Conservation (phyloP, 2,329 filamentous ascomycete genomes). For the Diaporthe ampelina region DNA sequence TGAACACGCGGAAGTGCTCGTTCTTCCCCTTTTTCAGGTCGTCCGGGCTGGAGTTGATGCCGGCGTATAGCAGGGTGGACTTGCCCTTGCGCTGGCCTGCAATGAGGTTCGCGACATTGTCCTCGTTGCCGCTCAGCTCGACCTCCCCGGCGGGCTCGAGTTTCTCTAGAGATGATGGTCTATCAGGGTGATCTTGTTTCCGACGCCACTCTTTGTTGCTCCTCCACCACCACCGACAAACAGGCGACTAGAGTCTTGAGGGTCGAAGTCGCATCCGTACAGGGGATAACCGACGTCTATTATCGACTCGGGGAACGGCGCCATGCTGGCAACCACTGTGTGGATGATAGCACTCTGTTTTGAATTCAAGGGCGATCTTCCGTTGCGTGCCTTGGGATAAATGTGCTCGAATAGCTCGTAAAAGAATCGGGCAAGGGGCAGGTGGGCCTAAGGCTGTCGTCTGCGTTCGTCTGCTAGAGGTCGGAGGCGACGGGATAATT, state of each 20-base stretch:
- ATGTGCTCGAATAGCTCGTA: neutral
- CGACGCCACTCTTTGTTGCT: conserved; percentile 82
- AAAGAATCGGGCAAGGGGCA: neutral
- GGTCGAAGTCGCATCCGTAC: conserved; percentile 90
- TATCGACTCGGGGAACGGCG: conserved; percentile 65
- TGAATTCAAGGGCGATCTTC: neutral
- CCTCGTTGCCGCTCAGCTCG: conserved; percentile 85
- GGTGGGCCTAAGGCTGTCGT: conserved; percentile 3
- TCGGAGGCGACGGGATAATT: too few relatives aligned
- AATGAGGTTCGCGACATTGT: conserved; percentile 88
- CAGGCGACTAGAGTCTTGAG: conserved; percentile 79
- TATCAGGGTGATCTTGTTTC: conserved; percentile 86
- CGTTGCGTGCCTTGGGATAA: neutral
- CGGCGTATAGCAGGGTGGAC: conserved; percentile 74
- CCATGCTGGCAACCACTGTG: conserved; percentile 43
- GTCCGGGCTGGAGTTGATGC: conserved; percentile 84
- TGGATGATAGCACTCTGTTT: neutral
- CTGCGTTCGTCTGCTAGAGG: conserved; percentile 1
- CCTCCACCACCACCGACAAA: conserved; percentile 92
- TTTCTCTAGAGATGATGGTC: conserved; percentile 76
- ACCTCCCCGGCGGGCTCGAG: conserved; percentile 78
- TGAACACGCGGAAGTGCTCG: conserved; percentile 84
- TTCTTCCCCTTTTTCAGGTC: conserved; percentile 84
- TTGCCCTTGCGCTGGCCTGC: conserved; percentile 73
- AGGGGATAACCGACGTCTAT: conserved; percentile 84